phyloP scores from a whole-genome alignment of 2,329 filamentous ascomycete species.

The Alternaria sp. region DNA sequence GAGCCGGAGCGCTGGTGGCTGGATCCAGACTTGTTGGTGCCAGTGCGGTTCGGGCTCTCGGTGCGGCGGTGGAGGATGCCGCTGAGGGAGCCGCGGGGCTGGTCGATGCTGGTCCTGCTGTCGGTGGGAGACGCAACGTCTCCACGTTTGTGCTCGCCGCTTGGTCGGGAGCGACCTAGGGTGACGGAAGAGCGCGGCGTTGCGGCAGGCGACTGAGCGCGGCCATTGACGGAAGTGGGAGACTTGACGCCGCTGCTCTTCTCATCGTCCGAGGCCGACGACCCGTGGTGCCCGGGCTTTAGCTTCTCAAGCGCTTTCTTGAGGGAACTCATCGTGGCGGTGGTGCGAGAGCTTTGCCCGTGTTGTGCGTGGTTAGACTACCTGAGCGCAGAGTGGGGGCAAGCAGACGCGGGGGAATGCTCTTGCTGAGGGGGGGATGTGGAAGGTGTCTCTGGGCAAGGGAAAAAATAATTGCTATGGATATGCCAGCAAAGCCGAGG shows the following conservation, averaged over 20 bases:
- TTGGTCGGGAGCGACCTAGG: conserved; percentile 39
- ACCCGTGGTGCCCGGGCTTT: conserved; percentile 46
- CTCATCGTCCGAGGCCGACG: conserved; percentile 47
- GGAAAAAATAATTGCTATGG: neutral
- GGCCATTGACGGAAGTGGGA: conserved; percentile 38
- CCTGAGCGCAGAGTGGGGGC: conserved; percentile 36
- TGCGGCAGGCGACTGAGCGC: conserved; percentile 28
- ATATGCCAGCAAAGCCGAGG: neutral
- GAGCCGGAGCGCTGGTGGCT: conserved; percentile 36
- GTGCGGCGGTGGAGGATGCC: conserved; percentile 49
- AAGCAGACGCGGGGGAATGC: conserved; percentile 29
- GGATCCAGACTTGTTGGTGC: conserved; percentile 17
- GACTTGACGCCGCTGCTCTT: conserved; percentile 41
- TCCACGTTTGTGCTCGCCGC: conserved; percentile 45
- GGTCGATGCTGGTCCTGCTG: conserved; percentile 44
- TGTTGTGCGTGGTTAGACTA: conserved; percentile 36
- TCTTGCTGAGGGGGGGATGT: conserved; percentile 5
- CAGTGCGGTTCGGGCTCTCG: conserved; percentile 45
- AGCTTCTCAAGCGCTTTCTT: conserved; percentile 58
- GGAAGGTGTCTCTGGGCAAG: neutral
- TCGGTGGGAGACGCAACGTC: conserved; percentile 39
- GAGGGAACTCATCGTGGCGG: conserved; percentile 46
- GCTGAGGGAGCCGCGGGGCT: conserved; percentile 37
- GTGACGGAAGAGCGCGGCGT: conserved; percentile 42
- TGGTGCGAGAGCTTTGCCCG: conserved; percentile 33